Conservation (phyloP, 768 basidiomycete species). For the Tricholomella constricta region DNA sequence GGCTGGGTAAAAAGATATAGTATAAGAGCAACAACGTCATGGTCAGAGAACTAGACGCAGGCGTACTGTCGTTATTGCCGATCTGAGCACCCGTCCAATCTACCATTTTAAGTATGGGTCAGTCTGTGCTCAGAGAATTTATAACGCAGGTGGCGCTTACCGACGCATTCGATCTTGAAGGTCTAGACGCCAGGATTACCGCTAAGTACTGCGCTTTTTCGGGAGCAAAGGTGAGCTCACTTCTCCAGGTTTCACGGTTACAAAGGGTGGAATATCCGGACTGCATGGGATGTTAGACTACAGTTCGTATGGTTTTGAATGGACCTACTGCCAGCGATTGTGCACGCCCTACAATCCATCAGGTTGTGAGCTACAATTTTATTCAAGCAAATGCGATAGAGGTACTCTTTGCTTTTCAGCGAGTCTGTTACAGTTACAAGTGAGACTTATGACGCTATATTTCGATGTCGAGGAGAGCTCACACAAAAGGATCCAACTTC, state of each 20-base stretch:
- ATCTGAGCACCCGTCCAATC: slow-evolving; percentile 84
- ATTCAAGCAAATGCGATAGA: background rate
- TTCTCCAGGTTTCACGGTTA: slow-evolving; percentile 63
- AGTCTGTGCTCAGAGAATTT: background rate
- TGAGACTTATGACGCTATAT: too few relatives aligned
- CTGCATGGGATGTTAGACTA: slow-evolving; percentile 27
- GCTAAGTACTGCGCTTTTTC: background rate
- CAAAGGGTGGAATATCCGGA: slow-evolving; percentile 64
- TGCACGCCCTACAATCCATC: slow-evolving; percentile 50
- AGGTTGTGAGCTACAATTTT: background rate
- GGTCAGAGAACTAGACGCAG: too few relatives aligned
- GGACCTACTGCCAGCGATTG: slow-evolving; percentile 73
- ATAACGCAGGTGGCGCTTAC: slow-evolving; percentile 32
- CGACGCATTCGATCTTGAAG: slow-evolving; percentile 72
- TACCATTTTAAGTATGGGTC: slow-evolving; percentile 21
- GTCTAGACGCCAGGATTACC: slow-evolving; percentile 36
- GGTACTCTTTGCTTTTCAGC: slow-evolving; percentile 63
- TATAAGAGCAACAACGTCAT: too few relatives aligned
- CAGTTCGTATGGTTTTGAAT: too few relatives aligned
- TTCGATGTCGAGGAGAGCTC: too few relatives aligned
- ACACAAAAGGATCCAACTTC: slow-evolving; percentile 74
- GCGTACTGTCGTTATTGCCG: slow-evolving; percentile 69
- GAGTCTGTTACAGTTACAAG: slow-evolving; percentile 19
- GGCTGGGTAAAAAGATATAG: too few relatives aligned
- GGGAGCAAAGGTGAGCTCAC: slow-evolving; percentile 24